Base-by-base conservation (phyloP, 768 basidiomycete species). In the Lentinula sp. region DNA sequence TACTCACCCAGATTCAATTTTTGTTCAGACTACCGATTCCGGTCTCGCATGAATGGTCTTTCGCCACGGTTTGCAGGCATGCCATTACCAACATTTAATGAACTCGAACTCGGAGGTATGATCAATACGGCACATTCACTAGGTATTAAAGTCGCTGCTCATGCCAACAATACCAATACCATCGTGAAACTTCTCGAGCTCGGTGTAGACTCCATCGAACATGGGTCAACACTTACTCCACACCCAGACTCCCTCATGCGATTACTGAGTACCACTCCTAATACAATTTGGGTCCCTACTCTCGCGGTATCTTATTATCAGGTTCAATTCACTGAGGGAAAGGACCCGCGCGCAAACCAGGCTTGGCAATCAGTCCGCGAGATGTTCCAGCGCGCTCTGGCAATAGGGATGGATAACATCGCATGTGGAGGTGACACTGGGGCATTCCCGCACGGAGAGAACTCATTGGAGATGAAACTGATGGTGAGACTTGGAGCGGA, bases 361-460 rank as follows among this genome's bases (percentile, higher is more conserved):
- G 46, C 61, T 6, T 85, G 82, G 84, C 73, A 73, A 56, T 65
- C 62, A 39, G 73, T 73, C 4, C 63, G 65, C 41, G 63, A 62
- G 8, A 75, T 76, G 4, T 87, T 89, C 73, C 64, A 71, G 57
- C 69, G 71, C 5, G 84, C 79, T 12, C 66, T 87, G 6, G 70
- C 71, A 46, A 65, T 69, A 3, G 77, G 75, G 0, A 71, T 79
- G 63, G 76, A 80, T 9, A 76, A 77, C 57, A 76, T 88, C 56
- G 84, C 84, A 6, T 83, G 82, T 66, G 85, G 86, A 6, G 85
- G 86, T 1, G 85, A 88, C 69, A 88, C 86, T 2, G 86, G 85
- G 8, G 79, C 80, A 2, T 88, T 87, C 68, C 65, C 79, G 16
- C 86, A 86, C 66, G 86, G 85, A 0, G 72, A 77, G 63, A 88